These are phyloP conservation scores for Aegilops sharonensis DNA, from an alignment of 176 grass and related monocot species.

Conservation along the genomic window DNA sequence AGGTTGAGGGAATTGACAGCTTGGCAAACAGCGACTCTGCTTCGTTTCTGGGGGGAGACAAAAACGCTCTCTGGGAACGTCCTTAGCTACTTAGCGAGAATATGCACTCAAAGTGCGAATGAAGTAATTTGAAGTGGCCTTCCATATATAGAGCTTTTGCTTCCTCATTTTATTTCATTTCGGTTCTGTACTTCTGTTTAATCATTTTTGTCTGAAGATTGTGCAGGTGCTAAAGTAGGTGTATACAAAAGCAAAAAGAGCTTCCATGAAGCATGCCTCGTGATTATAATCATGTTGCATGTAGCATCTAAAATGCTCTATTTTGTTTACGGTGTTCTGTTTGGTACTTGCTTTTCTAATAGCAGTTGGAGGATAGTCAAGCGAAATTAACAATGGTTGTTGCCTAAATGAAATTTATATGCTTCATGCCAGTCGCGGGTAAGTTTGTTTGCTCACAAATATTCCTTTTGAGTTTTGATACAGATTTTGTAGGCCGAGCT, in stretches of 20 bases:
- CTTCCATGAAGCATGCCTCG: conserved; percentile 45
- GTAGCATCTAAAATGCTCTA: conserved; percentile 14
- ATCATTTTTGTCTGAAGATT: conserved; percentile 26
- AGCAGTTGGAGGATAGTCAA: conserved; percentile 12
- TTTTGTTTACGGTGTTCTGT: conserved; percentile 53
- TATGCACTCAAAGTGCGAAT: neutral
- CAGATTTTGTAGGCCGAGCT: neutral
- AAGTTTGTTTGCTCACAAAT: conserved; percentile 2
- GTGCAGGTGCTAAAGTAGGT: conserved; percentile 33
- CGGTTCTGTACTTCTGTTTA: neutral
- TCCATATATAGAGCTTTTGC: conserved; percentile 42
- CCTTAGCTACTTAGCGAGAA: conserved; percentile 18
- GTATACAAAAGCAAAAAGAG: conserved; percentile 11
- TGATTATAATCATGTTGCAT: conserved; percentile 9
- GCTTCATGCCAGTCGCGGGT: neutral
- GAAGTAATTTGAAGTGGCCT: conserved; percentile 19
- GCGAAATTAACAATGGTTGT: neutral
- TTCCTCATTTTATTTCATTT: neutral
- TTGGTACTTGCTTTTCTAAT: conserved; percentile 18
- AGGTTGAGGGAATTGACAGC: conserved; percentile 22
- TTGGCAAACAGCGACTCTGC: conserved; percentile 17
- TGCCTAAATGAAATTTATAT: neutral
- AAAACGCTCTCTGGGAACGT: neutral
- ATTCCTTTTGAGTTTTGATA: conserved; percentile 1
- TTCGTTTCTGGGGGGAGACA: conserved; percentile 19